Conservation (phyloP, 345 rosid species). For the Populus davidiana region DNA sequence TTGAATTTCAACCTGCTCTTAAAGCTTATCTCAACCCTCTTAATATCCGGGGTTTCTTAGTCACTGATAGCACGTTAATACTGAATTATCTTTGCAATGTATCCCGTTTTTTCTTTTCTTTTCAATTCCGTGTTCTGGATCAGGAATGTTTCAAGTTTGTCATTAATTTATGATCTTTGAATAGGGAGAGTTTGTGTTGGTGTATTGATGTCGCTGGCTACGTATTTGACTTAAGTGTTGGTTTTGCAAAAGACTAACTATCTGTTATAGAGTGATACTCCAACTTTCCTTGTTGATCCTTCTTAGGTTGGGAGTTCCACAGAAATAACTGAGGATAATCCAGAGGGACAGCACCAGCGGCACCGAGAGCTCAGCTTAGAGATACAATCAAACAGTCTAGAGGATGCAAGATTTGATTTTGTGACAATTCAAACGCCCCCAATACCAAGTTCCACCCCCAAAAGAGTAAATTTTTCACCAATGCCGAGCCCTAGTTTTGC, state of each 20-base stretch:
- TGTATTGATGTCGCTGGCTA: no score
- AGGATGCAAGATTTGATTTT: constrained; percentile 38
- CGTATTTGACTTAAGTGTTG: not conserved
- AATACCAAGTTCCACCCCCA: constrained; percentile 57
- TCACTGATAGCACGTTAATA: no score
- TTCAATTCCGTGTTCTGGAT: no score
- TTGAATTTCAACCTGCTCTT: no score
- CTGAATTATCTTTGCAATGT: no score
- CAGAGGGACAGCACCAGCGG: constrained; percentile 24
- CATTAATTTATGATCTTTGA: no score
- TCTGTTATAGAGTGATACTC: no score
- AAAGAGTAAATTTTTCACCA: constrained; percentile 80
- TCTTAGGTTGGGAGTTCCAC: constrained; percentile 45
- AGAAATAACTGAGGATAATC: constrained; percentile 67
- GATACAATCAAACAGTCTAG: constrained; percentile 43
- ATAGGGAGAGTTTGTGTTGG: no score
- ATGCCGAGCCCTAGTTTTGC: constrained; percentile 56
- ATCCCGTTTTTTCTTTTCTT: no score
- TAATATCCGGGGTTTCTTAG: not conserved
- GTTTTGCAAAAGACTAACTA: not conserved
- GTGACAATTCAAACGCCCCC: constrained; percentile 42
- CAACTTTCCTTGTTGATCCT: constrained; percentile 4
- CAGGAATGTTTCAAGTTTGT: no score
- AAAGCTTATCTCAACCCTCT: no score
- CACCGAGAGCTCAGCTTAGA: constrained; percentile 40